Evolutionary conservation across 495 filamentous ascomycete species (phyloP).

Genomic region (Neurospora intermedia): DNA sequence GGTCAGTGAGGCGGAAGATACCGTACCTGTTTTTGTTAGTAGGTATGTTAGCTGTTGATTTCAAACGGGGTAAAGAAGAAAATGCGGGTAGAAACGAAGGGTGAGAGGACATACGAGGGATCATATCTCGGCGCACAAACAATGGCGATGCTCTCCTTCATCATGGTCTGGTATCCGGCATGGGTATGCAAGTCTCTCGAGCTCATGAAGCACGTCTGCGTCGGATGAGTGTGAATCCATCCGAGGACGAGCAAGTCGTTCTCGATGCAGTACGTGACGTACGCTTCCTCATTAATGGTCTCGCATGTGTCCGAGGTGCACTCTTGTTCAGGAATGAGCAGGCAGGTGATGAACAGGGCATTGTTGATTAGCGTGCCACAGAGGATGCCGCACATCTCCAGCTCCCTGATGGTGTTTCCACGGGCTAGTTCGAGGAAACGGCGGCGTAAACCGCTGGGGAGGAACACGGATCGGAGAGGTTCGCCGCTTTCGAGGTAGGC

Average conservation of each 20-base stretch:
- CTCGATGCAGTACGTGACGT: constrained; percentile 78
- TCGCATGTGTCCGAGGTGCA: constrained; percentile 90
- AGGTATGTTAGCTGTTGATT: background rate
- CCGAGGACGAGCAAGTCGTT: constrained; percentile 84
- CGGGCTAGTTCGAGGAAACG: constrained; percentile 61
- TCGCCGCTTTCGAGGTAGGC: constrained; percentile 82
- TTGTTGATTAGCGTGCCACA: constrained; percentile 87
- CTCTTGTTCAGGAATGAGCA: constrained; percentile 85
- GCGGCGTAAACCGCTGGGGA: constrained; percentile 62
- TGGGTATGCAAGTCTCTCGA: constrained; percentile 90
- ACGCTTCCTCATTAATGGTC: constrained; percentile 68
- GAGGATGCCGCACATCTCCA: constrained; percentile 91
- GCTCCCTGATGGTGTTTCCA: constrained; percentile 64
- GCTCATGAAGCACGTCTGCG: constrained; percentile 97
- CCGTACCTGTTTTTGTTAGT: constrained; percentile 54
- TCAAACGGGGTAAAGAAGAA: background rate
- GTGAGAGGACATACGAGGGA: constrained; percentile 48
- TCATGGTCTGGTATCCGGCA: constrained; percentile 83
- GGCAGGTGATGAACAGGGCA: constrained; percentile 76
- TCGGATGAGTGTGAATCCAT: constrained; percentile 97
- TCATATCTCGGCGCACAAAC: constrained; percentile 80
- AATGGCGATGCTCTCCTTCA: constrained; percentile 91
- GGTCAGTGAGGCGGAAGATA: constrained; percentile 84
- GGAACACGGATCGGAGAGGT: constrained; percentile 76
- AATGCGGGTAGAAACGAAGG: background rate